phyloP scores from a whole-genome alignment of 2,329 filamentous ascomycete species.

The Lachnellula suecica region DNA sequence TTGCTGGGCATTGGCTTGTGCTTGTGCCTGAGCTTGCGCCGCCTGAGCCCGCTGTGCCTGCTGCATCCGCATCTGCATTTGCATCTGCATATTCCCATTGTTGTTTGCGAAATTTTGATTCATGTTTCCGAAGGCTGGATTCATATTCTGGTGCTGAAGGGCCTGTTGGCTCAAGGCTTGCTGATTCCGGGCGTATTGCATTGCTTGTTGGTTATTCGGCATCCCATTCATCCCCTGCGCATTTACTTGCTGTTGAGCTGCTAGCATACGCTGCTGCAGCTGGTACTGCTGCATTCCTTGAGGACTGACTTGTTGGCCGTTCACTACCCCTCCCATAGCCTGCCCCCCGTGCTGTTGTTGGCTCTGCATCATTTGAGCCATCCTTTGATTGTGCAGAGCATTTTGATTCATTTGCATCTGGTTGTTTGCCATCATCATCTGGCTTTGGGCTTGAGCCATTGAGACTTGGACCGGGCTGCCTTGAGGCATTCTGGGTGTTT shows the following conservation, averaged over 20 bases:
- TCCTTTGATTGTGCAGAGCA: too few species aligned
- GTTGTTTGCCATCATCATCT: slow-evolving; percentile 49
- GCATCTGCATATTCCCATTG: slow-evolving; percentile 38
- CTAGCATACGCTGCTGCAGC: slow-evolving; percentile 16
- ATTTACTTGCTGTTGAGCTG: slow-evolving; percentile 34
- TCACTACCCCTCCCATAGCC: slow-evolving; percentile 30
- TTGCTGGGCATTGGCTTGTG: slow-evolving; percentile 28
- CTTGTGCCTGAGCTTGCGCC: slow-evolving; percentile 15
- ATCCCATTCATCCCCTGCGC: too few species aligned
- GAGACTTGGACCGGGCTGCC: slow-evolving; percentile 60
- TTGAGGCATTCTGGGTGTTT: slow-evolving; percentile 63
- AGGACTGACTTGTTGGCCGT: slow-evolving; percentile 34
- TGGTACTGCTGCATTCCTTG: slow-evolving; percentile 21
- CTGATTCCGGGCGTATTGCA: not conserved
- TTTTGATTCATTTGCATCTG: slow-evolving; percentile 27
- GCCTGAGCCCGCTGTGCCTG: slow-evolving; percentile 21
- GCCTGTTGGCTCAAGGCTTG: slow-evolving; percentile 14
- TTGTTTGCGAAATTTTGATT: slow-evolving; percentile 30
- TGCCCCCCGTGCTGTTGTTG: slow-evolving; percentile 32
- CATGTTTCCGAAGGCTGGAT: too few species aligned
- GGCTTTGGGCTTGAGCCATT: slow-evolving; percentile 58
- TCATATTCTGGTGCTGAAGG: slow-evolving; percentile 38
- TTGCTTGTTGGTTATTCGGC: too few species aligned
- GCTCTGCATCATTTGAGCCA: too few species aligned
- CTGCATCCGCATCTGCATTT: slow-evolving; percentile 25